These are phyloP conservation scores for Phytophthora melonis DNA, from an alignment of 352 stramenopile species.

Conservation along the genomic window DNA sequence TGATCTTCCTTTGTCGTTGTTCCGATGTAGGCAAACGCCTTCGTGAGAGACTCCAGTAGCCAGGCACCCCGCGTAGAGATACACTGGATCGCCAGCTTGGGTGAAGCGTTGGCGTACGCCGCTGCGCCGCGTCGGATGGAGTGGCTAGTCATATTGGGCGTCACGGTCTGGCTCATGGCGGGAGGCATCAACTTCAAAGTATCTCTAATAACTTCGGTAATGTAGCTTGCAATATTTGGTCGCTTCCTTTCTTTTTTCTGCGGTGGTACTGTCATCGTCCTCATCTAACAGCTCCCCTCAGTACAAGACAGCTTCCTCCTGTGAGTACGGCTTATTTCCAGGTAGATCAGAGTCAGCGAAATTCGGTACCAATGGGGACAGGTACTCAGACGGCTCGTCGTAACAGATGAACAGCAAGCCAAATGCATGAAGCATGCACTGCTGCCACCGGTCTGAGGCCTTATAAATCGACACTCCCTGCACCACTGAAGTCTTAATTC, in stretches of 20 bases:
- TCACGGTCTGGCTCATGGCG: not conserved
- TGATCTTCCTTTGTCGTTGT: conserved; percentile 30
- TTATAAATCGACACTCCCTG: too few species aligned
- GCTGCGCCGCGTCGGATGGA: not conserved
- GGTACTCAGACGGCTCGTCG: conserved; percentile 8
- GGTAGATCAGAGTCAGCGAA: conserved; percentile 6
- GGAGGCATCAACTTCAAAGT: not conserved
- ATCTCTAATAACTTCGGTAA: conserved; percentile 2
- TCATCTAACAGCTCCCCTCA: conserved; percentile 5
- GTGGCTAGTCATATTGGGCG: conserved; percentile 3
- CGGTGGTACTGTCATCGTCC: not conserved
- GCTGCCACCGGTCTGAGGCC: too few species aligned
- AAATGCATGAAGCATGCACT: too few species aligned
- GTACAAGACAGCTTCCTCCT: conserved; percentile 11
- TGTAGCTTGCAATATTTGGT: conserved; percentile 10
- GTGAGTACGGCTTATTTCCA: conserved; percentile 12
- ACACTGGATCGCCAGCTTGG: not conserved
- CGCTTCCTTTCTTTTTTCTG: not conserved
- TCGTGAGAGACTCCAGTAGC: not conserved
- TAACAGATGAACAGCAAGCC: conserved; percentile 13
- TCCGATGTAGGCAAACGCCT: not conserved
- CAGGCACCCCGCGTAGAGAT: not conserved
- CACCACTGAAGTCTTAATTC: too few species aligned
- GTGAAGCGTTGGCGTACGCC: not conserved
- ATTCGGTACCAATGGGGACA: conserved; percentile 5